These are phyloP conservation scores for Leccinum fibrillosum DNA, from an alignment of 768 basidiomycete genomes.

Conservation along the genomic window DNA sequence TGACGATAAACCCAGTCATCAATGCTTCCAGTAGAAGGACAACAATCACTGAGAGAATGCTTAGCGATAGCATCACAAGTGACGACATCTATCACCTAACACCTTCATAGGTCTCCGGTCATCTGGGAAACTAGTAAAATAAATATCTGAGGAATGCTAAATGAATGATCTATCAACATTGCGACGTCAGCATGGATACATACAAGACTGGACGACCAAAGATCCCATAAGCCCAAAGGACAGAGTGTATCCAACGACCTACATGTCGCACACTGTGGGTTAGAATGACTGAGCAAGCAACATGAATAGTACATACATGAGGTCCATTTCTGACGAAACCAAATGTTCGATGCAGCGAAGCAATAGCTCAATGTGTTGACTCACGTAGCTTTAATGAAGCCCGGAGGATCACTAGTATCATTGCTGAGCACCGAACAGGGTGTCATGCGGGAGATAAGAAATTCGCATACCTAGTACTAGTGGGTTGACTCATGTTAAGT, in stretches of 20 bases:
- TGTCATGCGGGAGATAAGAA: too few species aligned
- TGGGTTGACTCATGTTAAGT: too few species aligned
- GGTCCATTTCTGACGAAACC: background rate
- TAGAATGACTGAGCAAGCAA: background rate
- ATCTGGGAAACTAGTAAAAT: background rate
- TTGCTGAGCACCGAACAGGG: too few species aligned
- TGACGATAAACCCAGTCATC: background rate
- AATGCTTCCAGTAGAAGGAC: background rate
- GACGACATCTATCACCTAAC: background rate
- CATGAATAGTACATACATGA: background rate
- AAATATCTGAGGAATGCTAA: background rate
- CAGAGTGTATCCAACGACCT: conserved; percentile 17
- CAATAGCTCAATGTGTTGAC: background rate
- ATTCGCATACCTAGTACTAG: too few species aligned
- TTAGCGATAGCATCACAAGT: background rate
- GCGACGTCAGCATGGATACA: background rate
- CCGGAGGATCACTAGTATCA: too few species aligned
- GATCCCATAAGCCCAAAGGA: conserved; percentile 14
- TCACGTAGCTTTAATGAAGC: background rate
- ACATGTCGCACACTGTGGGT: background rate
- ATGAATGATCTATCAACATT: background rate
- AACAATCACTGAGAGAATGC: background rate
- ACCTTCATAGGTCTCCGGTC: background rate
- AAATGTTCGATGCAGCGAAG: background rate
- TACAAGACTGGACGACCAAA: background rate